A percentile compares a stretch with the other conserved stretches of the same genome.
These are phyloP conservation scores for Misopates orontium DNA, from an alignment of 257 asterid genomes.

Conservation along the genomic window DNA sequence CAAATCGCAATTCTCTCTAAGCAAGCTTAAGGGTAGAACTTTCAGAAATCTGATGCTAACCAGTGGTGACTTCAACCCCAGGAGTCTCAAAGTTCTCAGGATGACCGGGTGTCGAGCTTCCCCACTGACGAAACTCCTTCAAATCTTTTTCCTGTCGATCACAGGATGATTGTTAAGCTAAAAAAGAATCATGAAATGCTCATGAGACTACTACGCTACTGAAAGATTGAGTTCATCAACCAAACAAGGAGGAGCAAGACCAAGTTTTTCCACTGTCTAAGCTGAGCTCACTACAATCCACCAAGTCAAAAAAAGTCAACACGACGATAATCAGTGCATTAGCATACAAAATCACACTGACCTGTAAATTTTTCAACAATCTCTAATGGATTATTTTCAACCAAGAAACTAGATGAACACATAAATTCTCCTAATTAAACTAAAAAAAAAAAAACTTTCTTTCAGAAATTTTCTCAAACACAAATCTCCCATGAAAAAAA, in stretches of 20 bases:
- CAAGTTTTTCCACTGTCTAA: not conserved
- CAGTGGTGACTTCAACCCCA: constrained; percentile 80
- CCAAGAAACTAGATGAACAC: no score
- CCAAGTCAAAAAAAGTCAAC: not conserved
- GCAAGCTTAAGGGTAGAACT: constrained; percentile 2
- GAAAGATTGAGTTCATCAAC: not conserved
- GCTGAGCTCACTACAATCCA: not conserved
- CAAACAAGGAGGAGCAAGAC: not conserved
- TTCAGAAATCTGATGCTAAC: constrained; percentile 30
- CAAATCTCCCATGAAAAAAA: no score
- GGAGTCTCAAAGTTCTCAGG: constrained; percentile 84
- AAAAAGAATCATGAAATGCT: constrained; percentile 15
- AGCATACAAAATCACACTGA: not conserved
- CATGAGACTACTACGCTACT: not conserved
- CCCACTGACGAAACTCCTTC: constrained; percentile 74
- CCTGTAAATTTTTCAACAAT: no score
- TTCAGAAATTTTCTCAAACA: constrained; percentile 1
- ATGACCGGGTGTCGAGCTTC: constrained; percentile 77
- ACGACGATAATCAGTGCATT: not conserved
- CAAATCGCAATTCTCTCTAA: constrained; percentile 2
- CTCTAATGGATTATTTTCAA: no score
- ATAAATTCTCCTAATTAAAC: no score
- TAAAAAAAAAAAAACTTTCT: no score
- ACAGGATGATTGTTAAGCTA: constrained; percentile 23
- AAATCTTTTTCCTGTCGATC: constrained; percentile 60